Percentiles rank a stretch among this genome's conserved stretches.
Evolutionary conservation across 495 filamentous ascomycete species (phyloP).

Genomic region (Penicillium lividum): DNA sequence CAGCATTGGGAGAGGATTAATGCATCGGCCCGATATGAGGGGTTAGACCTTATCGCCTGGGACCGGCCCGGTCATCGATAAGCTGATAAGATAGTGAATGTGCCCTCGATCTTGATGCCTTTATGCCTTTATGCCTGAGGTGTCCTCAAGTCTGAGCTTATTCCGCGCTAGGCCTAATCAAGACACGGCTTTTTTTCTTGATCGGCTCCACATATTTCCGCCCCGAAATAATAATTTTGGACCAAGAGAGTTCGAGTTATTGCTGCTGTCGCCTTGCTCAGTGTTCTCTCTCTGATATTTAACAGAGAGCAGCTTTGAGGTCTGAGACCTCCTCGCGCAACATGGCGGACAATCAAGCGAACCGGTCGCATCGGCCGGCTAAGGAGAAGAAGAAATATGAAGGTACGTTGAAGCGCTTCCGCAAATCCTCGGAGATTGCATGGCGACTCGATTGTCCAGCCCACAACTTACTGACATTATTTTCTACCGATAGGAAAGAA

Average conservation of each 20-base stretch:
- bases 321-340: constrained; percentile 32
- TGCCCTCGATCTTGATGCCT: not conserved
- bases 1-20: not conserved
- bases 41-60: constrained; percentile 7
- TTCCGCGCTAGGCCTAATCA: constrained; percentile 16
- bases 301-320: constrained; percentile 32
- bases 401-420: constrained; percentile 34
- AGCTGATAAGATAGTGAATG: constrained; percentile 2
- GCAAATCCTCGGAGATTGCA: constrained; percentile 18
- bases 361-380: constrained; percentile 79
- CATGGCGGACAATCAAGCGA: constrained; percentile 77
- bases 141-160: not conserved
- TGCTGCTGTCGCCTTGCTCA: constrained; percentile 12
- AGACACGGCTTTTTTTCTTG: constrained; percentile 23
- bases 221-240: constrained; percentile 43
- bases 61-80: constrained; percentile 14
- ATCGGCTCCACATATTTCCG: constrained; percentile 31
- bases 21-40: constrained; percentile 17
- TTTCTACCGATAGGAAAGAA: constrained; percentile 59
- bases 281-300: constrained; percentile 19
- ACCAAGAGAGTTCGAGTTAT: constrained; percentile 17
- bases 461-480: not conserved
- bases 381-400: constrained; percentile 89
- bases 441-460: not conserved
- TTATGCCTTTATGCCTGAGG: constrained; percentile 16